Evolutionary conservation across 129 eudicot genomes (phyloP).

Genomic region (Arctium lappa): DNA sequence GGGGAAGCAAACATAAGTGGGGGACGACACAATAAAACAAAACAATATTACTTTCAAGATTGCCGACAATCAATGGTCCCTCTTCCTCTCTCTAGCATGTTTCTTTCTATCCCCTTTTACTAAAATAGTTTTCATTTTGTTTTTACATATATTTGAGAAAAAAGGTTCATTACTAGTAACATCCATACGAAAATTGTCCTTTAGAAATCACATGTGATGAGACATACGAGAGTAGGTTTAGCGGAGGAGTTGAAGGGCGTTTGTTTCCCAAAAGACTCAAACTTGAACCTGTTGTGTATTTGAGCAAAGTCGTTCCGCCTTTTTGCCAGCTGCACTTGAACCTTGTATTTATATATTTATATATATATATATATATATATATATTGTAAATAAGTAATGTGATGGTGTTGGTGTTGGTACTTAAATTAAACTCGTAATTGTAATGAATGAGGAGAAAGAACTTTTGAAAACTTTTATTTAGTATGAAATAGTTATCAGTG

Average conservation of each 20-base stretch:
- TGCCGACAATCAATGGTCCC: neutral
- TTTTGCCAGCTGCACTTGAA: neutral
- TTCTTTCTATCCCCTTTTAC: neutral
- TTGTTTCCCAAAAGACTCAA: no score
- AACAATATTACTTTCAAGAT: constrained; percentile 1
- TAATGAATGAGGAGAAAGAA: neutral
- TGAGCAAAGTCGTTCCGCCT: neutral
- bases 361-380: no score
- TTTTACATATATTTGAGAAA: no score
- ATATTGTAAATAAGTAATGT: no score
- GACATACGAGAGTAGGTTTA: no score
- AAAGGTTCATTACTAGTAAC: neutral
- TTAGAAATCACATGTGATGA: no score
- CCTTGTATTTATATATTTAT: no score
- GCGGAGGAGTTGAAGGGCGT: neutral
- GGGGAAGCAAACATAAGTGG: constrained; percentile 1
- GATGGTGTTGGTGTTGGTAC: neutral
- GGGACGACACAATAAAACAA: constrained; percentile 13
- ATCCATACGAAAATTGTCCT: no score
- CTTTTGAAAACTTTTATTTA: neutral
- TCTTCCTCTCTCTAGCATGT: neutral
- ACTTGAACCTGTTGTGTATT: neutral
- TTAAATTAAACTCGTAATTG: no score
- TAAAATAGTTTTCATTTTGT: neutral
- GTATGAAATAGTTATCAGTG: neutral